These are phyloP conservation scores for Globisporangium radiosum DNA, from an alignment of 352 stramenopile genomes.

Conservation along the genomic window DNA sequence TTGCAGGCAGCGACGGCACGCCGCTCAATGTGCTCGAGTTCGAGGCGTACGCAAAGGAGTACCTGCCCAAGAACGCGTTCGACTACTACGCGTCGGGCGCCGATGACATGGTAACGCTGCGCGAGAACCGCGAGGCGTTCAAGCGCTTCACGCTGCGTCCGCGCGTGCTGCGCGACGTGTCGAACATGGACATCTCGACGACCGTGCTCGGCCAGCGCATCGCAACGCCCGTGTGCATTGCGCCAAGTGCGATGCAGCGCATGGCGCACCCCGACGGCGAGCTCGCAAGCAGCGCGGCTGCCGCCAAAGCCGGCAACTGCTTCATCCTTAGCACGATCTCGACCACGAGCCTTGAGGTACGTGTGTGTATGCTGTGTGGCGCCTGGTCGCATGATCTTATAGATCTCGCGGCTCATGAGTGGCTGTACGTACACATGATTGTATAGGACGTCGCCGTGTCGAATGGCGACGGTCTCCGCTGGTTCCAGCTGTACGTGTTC, in stretches of 20 bases:
- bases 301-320: constrained; percentile 80
- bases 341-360: constrained; percentile 85
- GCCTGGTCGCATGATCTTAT: no score
- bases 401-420: no score
- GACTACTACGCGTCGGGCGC: constrained; percentile 92
- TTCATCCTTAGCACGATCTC: constrained; percentile 93
- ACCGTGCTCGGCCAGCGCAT: constrained; percentile 89
- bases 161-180: constrained; percentile 91
- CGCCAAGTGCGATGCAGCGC: constrained; percentile 87
- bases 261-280: constrained; percentile 96
- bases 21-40: constrained; percentile 89
- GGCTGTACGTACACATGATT: not conserved
- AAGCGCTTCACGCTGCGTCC: constrained; percentile 91
- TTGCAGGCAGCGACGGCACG: constrained; percentile 60
- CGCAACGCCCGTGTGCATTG: constrained; percentile 91
- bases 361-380: not conserved
- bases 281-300: constrained; percentile 73
- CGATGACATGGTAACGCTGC: constrained; percentile 88
- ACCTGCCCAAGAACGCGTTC: constrained; percentile 88
- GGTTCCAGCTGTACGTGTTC: constrained; percentile 97
- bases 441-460: constrained; percentile 43
- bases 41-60: constrained; percentile 83
- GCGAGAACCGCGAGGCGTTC: constrained; percentile 86
- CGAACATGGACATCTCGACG: constrained; percentile 87
- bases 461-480: constrained; percentile 79